phyloP scores from a whole-genome alignment of 163 green algal species.

The Volvox carteri region DNA sequence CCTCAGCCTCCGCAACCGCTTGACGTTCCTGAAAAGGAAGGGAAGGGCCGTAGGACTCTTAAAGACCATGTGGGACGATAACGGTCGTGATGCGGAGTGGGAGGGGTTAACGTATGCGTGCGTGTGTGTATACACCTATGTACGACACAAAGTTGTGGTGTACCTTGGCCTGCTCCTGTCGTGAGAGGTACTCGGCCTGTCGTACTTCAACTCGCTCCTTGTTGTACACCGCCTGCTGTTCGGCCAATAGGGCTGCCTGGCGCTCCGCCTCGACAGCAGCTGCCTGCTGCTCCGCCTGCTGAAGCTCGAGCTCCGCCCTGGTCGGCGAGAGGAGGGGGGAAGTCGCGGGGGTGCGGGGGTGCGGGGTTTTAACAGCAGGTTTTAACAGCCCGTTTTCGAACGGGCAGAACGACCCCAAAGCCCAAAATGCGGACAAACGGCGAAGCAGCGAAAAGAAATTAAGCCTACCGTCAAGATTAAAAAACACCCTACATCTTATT shows the following conservation, averaged over 20 bases:
- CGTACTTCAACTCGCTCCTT: constrained; percentile 55
- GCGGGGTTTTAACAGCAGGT: no score
- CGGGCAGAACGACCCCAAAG: background rate
- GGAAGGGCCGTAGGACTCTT: no score
- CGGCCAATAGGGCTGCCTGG: background rate
- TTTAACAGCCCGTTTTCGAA: no score
- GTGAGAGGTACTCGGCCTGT: constrained; percentile 50
- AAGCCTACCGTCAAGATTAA: no score
- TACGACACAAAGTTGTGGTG: no score
- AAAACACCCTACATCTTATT: no score
- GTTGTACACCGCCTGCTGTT: constrained; percentile 35
- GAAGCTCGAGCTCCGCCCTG: constrained; percentile 26
- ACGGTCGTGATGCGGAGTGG: background rate
- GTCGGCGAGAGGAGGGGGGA: background rate
- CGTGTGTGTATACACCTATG: no score
- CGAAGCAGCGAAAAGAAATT: no score
- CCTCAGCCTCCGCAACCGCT: constrained; percentile 20
- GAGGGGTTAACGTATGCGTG: no score
- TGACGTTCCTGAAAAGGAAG: constrained; percentile 11
- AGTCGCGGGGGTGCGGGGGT: no score
- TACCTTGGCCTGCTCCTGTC: constrained; percentile 52
- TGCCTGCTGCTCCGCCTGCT: background rate
- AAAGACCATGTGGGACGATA: background rate
- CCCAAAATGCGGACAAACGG: no score
- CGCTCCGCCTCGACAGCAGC: constrained; percentile 34